Conservation (phyloP, 108 stramenopile species). For the Fragilaria crotonensis region DNA sequence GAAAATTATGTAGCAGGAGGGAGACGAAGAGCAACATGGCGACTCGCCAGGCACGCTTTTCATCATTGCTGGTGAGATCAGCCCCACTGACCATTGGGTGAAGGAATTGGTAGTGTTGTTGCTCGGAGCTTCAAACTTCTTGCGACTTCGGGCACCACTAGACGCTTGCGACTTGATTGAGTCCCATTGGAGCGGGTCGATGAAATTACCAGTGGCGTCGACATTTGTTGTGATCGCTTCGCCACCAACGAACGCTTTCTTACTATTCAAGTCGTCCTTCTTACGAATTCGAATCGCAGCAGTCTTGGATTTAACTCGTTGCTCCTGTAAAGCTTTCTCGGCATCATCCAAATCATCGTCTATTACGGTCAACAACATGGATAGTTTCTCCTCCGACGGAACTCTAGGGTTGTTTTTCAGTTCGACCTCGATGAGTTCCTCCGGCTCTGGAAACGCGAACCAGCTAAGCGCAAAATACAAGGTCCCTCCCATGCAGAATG, state of each 20-base stretch:
- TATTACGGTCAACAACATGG: too few species aligned
- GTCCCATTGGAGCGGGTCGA: too few species aligned
- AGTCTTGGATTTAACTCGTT: background rate
- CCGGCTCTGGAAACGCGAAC: constrained; percentile 67
- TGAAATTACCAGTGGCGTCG: too few species aligned
- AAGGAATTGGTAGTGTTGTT: too few species aligned
- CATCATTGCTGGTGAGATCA: constrained; percentile 32
- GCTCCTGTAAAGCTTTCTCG: background rate
- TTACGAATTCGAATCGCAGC: background rate
- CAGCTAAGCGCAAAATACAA: constrained; percentile 24
- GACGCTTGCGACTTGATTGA: background rate
- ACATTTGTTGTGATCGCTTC: too few species aligned
- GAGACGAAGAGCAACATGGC: constrained; percentile 71
- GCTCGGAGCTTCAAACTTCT: background rate
- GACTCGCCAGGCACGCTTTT: constrained; percentile 64
- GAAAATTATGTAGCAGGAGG: constrained; percentile 71
- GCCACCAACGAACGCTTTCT: background rate
- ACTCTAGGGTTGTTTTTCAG: background rate
- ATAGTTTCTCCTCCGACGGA: too few species aligned
- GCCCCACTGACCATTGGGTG: too few species aligned
- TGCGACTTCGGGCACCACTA: background rate
- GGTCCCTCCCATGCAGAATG: constrained; percentile 16
- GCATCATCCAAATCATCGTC: background rate
- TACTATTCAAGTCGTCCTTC: background rate
- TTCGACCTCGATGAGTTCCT: constrained; percentile 14